Percentiles rank a stretch among this genome's conserved stretches.
phyloP scores from a whole-genome alignment of 768 basidiomycete genomes.

The Rhodosporidiobolus sp. region DNA sequence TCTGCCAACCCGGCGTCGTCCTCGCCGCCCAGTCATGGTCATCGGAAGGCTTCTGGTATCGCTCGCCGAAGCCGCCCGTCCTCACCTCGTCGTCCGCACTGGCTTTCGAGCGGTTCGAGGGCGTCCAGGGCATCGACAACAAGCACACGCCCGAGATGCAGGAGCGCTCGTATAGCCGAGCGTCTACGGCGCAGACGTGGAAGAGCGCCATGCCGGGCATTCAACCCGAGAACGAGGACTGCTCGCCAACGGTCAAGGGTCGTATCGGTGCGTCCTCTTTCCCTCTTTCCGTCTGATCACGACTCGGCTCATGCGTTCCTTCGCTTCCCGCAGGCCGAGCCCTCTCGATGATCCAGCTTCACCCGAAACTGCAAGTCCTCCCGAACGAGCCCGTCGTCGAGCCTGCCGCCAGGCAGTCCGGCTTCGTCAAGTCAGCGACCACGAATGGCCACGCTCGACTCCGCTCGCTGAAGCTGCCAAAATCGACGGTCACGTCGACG shows the following conservation, averaged over 20 bases:
- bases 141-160: neutral
- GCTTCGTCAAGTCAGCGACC: conserved; percentile 10
- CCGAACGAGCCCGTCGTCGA: neutral
- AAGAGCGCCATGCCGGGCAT: conserved; percentile 13
- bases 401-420: neutral
- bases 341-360: conserved; percentile 17
- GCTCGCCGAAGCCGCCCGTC: neutral
- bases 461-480: conserved; percentile 32
- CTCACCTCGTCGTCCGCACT: conserved; percentile 19
- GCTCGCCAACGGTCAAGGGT: neutral
- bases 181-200: conserved; percentile 8
- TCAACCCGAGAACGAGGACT: conserved; percentile 10
- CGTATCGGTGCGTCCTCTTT: conserved; percentile 19
- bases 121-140: neutral
- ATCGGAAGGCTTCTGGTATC: conserved; percentile 36
- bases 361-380: conserved; percentile 31
- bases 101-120: conserved; percentile 3
- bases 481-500: neutral
- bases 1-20: conserved; percentile 16
- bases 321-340: conserved; percentile 24
- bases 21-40: conserved; percentile 23
- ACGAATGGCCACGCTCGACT: conserved; percentile 21
- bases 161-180: conserved; percentile 2
- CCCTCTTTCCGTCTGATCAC: neutral
- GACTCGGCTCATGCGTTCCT: neutral